Percentiles rank a stretch among this genome's conserved stretches.
These are phyloP conservation scores for Hypsizygus marmoreus DNA, from an alignment of 768 basidiomycete species.

Conservation along the genomic window DNA sequence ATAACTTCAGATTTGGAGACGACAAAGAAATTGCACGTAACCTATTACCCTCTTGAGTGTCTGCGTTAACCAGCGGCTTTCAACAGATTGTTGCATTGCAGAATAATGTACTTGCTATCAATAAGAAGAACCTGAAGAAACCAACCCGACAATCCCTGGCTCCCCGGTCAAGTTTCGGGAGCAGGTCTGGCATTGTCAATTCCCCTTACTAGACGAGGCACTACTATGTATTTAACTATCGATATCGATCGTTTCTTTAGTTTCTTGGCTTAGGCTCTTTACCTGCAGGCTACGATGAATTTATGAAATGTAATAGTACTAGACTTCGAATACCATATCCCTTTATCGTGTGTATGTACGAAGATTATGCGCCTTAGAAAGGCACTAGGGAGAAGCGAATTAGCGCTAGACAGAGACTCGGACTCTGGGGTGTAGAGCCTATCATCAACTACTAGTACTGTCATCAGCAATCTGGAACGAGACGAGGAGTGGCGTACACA, in stretches of 20 bases:
- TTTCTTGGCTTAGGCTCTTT: background rate
- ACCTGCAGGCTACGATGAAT: background rate
- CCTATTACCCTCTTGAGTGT: slow-evolving; percentile 6
- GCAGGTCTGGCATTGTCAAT: slow-evolving; percentile 70
- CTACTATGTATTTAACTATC: slow-evolving; percentile 1
- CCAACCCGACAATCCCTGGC: slow-evolving; percentile 77
- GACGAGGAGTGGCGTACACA: background rate
- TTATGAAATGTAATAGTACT: slow-evolving; percentile 15
- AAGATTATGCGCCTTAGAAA: too few species aligned
- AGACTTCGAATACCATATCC: slow-evolving; percentile 10
- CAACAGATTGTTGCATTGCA: slow-evolving; percentile 88
- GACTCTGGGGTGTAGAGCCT: too few species aligned
- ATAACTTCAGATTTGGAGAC: slow-evolving; percentile 97
- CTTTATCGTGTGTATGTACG: slow-evolving; percentile 16
- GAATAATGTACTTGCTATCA: slow-evolving; percentile 90
- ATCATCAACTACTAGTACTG: too few species aligned
- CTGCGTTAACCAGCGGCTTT: slow-evolving; percentile 10
- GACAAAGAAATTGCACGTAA: slow-evolving; percentile 90
- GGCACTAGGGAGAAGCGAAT: too few species aligned
- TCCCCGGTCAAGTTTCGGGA: slow-evolving; percentile 41
- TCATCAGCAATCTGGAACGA: too few species aligned
- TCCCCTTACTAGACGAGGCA: slow-evolving; percentile 49
- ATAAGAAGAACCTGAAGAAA: slow-evolving; percentile 89
- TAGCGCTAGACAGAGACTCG: too few species aligned
- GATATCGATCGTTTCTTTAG: slow-evolving; percentile 3